Conservation (phyloP, 2,329 filamentous ascomycete genomes). For the Ceratocystis huliohia region DNA sequence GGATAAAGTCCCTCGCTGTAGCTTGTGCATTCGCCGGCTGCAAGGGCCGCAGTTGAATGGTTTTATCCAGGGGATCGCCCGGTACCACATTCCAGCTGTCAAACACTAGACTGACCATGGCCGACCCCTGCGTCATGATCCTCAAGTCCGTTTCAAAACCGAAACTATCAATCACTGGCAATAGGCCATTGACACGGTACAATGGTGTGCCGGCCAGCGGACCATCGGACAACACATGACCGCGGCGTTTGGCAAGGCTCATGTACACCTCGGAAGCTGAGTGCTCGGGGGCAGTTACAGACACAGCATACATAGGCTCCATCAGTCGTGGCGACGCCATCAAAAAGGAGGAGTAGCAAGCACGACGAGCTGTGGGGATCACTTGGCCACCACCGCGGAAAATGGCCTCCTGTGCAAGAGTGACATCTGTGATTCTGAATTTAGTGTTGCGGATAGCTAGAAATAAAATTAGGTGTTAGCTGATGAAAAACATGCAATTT, state of each 20-base stretch:
- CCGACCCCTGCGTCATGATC: constrained; percentile 89
- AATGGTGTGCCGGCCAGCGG: constrained; percentile 89
- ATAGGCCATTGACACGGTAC: constrained; percentile 78
- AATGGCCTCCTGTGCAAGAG: constrained; percentile 78
- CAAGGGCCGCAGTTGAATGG: constrained; percentile 66
- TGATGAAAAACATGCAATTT: constrained; percentile 5
- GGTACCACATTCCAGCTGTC: constrained; percentile 94
- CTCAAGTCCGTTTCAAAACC: constrained; percentile 95
- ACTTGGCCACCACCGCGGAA: constrained; percentile 93
- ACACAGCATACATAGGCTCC: constrained; percentile 89
- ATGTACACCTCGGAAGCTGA: constrained; percentile 84
- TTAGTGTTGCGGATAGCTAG: constrained; percentile 91
- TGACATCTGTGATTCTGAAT: constrained; percentile 87
- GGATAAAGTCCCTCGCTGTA: constrained; percentile 86
- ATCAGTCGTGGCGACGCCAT: constrained; percentile 94
- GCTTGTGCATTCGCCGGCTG: constrained; percentile 81
- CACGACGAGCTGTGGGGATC: constrained; percentile 83
- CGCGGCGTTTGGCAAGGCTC: constrained; percentile 72
- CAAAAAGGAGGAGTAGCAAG: constrained; percentile 90
- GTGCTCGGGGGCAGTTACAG: constrained; percentile 84
- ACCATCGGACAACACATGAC: constrained; percentile 87
- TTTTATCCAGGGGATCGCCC: constrained; percentile 83
- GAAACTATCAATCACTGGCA: constrained; percentile 94
- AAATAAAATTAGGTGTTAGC: constrained; percentile 6
- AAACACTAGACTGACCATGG: constrained; percentile 82